These are phyloP conservation scores for Stromatinia cepivora DNA, from an alignment of 2,329 filamentous ascomycete genomes.

Conservation along the genomic window DNA sequence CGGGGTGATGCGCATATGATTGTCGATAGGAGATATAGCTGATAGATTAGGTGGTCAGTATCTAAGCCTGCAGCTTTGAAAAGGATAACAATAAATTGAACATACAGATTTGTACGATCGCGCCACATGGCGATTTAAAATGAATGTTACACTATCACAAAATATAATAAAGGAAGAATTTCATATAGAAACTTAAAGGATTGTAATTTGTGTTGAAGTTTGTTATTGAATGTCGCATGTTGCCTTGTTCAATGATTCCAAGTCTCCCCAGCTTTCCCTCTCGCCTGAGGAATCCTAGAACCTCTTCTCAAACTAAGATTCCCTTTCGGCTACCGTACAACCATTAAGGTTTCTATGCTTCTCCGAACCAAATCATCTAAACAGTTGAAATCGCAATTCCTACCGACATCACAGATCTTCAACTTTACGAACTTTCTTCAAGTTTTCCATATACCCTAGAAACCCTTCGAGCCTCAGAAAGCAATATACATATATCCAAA, in stretches of 20 bases:
- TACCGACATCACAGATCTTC: slow-evolving; percentile 12
- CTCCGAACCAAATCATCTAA: slow-evolving; percentile 12
- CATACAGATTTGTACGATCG: slow-evolving; percentile 97
- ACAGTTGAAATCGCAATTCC: slow-evolving; percentile 18
- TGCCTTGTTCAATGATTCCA: slow-evolving; percentile 15
- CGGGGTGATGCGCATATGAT: slow-evolving; percentile 93
- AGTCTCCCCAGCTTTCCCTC: slow-evolving; percentile 21
- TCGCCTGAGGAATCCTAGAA: slow-evolving; percentile 17
- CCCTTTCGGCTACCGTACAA: slow-evolving; percentile 9
- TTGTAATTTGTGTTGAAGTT: slow-evolving; percentile 3
- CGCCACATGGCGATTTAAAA: slow-evolving; percentile 79
- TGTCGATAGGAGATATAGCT: slow-evolving; percentile 99
- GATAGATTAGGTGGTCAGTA: slow-evolving; percentile 35
- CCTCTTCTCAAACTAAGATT: not conserved
- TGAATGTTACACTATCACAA: slow-evolving; percentile 23
- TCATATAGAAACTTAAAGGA: slow-evolving; percentile 16
- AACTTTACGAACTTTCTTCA: not conserved
- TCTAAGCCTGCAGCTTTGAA: slow-evolving; percentile 1
- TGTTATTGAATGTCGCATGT: slow-evolving; percentile 23
- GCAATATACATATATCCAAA: not conserved
- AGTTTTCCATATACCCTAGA: slow-evolving; percentile 1
- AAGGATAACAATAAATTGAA: slow-evolving; percentile 22
- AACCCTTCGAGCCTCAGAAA: not conserved
- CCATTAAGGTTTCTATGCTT: slow-evolving; percentile 15
- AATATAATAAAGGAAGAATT: slow-evolving; percentile 8